Percentiles rank a stretch among this genome's conserved stretches.
Conservation (phyloP, 208 protist species). For the Phytomonas sp. region DNA sequence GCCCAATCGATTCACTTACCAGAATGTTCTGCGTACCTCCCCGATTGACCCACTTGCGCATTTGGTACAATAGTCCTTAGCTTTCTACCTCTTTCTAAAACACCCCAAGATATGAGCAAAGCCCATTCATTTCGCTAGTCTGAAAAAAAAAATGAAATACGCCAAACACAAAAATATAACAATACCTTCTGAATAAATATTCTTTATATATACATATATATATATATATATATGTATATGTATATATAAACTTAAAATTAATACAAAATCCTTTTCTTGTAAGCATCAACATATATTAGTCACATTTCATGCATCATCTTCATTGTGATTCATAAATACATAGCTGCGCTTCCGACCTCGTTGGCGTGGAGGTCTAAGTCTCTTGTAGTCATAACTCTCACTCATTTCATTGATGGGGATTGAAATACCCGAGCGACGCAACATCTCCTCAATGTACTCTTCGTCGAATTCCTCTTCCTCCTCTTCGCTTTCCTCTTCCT, state of each 20-base stretch:
- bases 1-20: no score
- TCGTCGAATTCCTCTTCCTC: slow-evolving; percentile 50
- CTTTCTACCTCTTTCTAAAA: no score
- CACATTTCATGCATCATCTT: slow-evolving; percentile 20
- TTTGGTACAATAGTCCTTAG: no score
- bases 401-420: slow-evolving; percentile 5
- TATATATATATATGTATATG: slow-evolving; percentile 1
- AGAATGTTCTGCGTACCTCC: no score
- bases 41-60: no score
- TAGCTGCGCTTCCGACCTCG: slow-evolving; percentile 16
- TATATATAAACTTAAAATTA: neutral
- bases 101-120: no score
- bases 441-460: slow-evolving; percentile 56
- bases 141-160: neutral
- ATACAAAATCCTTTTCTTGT: slow-evolving; percentile 2
- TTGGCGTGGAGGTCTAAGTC: slow-evolving; percentile 33
- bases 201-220: slow-evolving; percentile 7
- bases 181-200: neutral
- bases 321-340: slow-evolving; percentile 18
- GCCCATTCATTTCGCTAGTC: no score
- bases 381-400: slow-evolving; percentile 22
- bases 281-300: neutral
- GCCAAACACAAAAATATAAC: slow-evolving; percentile 6
- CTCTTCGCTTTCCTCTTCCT: slow-evolving; percentile 38
- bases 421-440: slow-evolving; percentile 70